Conservation (phyloP, 2,329 filamentous ascomycete genomes). For the Diaporthe australafricana region DNA sequence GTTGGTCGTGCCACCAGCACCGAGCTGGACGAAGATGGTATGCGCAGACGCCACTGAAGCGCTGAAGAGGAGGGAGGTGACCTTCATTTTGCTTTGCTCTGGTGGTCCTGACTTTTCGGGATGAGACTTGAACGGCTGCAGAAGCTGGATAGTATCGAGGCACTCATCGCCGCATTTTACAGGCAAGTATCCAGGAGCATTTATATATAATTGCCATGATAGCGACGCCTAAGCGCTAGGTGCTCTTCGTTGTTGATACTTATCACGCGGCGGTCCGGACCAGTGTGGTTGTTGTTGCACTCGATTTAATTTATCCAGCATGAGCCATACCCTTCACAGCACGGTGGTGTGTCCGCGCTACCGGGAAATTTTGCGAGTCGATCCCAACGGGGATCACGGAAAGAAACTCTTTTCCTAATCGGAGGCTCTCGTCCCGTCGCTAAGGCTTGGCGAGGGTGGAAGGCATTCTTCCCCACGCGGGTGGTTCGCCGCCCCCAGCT, state of each 20-base stretch:
- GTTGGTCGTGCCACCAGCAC: conserved; percentile 55
- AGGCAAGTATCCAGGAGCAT: neutral
- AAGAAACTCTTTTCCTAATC: neutral
- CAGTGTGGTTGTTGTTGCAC: neutral
- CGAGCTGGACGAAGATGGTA: conserved; percentile 61
- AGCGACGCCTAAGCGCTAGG: neutral
- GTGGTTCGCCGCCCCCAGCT: neutral
- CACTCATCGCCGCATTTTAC: neutral
- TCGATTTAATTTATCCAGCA: conserved; percentile 20
- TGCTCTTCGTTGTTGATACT: neutral
- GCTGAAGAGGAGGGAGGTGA: conserved; percentile 32
- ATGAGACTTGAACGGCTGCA: neutral
- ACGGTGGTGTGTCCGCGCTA: conserved; percentile 11
- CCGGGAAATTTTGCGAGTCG: conserved; percentile 1
- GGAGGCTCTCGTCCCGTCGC: conserved; percentile 19
- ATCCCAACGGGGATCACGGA: conserved; percentile 2
- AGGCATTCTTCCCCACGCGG: conserved; percentile 1
- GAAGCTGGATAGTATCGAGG: neutral
- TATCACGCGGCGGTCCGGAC: conserved; percentile 8
- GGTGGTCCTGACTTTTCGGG: too few species aligned
- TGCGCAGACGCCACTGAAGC: conserved; percentile 55
- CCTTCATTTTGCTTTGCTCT: conserved; percentile 9
- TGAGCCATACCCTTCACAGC: conserved; percentile 13
- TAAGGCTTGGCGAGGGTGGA: conserved; percentile 1
- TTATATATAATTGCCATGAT: neutral